phyloP scores from a whole-genome alignment of 306 rosid species.

The Carpinus fangiana region DNA sequence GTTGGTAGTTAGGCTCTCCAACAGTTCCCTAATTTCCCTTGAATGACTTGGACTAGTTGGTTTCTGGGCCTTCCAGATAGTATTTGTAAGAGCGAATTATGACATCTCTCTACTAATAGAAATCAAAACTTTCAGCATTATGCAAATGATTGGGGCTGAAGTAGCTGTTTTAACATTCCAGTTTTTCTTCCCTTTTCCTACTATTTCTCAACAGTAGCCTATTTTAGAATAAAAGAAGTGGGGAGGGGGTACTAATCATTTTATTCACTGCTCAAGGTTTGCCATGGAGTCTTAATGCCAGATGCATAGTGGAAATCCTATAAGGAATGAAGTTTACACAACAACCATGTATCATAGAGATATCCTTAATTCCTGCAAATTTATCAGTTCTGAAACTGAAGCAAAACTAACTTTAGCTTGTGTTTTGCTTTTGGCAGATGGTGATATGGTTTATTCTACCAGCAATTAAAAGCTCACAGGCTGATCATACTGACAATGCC shows the following conservation, averaged over 20 bases:
- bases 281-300: not conserved
- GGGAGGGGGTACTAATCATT: not conserved
- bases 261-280: not conserved
- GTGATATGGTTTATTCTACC: conserved; percentile 90
- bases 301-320: not conserved
- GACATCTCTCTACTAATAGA: not conserved
- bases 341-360: not conserved
- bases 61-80: too few relatives aligned
- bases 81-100: not conserved
- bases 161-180: not conserved
- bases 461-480: conserved; percentile 69
- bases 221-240: not conserved
- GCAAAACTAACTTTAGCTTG: conserved; percentile 16
- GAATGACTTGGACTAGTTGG: too few relatives aligned
- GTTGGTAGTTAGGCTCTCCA: too few relatives aligned
- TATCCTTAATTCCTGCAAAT: not conserved
- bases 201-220: not conserved
- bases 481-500: conserved; percentile 73
- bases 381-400: not conserved
- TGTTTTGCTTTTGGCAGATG: conserved; percentile 52
- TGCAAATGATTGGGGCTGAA: not conserved
- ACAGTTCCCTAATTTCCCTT: too few relatives aligned
- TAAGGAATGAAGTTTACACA: not conserved
- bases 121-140: not conserved
- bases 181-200: too few relatives aligned